These are phyloP conservation scores for Myrica gale DNA, from an alignment of 306 rosid genomes.

Conservation along the genomic window DNA sequence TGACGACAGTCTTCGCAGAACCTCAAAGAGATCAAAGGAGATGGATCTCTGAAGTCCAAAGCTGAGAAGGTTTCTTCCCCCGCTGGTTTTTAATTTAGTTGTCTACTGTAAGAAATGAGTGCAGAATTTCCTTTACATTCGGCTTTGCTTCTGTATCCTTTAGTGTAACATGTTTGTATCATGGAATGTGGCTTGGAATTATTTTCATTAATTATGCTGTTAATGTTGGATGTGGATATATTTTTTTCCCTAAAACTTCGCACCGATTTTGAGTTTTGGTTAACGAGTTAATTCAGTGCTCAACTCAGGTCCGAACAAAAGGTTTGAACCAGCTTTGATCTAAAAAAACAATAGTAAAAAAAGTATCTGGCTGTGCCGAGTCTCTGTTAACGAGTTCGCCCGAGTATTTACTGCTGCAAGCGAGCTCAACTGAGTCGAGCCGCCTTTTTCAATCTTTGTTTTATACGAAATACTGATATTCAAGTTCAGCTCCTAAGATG, in stretches of 20 bases:
- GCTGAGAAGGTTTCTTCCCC: neutral
- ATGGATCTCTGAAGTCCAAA: neutral
- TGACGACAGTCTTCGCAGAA: neutral
- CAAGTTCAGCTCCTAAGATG: neutral
- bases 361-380: too few species aligned
- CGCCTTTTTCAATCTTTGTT: too few species aligned
- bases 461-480: too few species aligned
- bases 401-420: too few species aligned
- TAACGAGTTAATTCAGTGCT: too few species aligned
- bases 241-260: neutral
- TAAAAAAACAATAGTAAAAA: too few species aligned
- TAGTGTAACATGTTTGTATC: conserved; percentile 1
- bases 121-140: neutral
- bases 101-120: neutral
- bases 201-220: neutral
- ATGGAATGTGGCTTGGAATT: neutral
- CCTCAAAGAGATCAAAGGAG: neutral
- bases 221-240: neutral
- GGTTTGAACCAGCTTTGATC: too few species aligned
- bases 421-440: too few species aligned
- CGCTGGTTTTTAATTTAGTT: neutral
- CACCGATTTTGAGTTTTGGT: neutral
- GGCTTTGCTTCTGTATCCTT: too few species aligned
- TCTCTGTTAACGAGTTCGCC: too few species aligned
- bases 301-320: too few species aligned